Base-by-base conservation (phyloP, 208 protist genomes). In the Crithidia bombi region DNA sequence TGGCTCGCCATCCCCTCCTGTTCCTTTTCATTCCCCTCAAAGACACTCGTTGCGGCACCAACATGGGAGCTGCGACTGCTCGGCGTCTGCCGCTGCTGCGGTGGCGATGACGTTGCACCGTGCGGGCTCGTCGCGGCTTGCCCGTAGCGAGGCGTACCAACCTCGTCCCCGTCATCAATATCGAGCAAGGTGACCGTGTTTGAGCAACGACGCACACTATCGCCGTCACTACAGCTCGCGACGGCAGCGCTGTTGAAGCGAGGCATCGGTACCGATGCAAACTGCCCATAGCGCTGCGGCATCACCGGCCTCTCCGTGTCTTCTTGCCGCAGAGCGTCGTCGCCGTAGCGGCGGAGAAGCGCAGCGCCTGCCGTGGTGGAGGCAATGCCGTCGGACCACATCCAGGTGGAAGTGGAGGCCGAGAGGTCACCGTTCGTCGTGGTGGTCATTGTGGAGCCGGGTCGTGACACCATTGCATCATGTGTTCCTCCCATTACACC, bases 291-390 rank as follows among this genome's bases (percentile, higher is more conserved):
- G 32, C 59, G 44, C 3, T 54, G 59, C 32, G 43, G 41, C 41
- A 38, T 14, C 4, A 65, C 32, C n/a, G 44, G 59, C 26, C 59
- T 65, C 59, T 65, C 59, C 59, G 32, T 32, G 12, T 39, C 32
- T 9, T 54, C 44, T 21, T 25, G 41, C 44, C 7, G n/a, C n/a
- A n/a, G n/a, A 12, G 28, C 39, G 3, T 65, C 59, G 3, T 55
- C 59, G 19, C 32, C 32, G 33, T 36, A 39, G 32, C 44, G 59
- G 19, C 59, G 46, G 15, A 54, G 12, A 11, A 35, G 28, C 17
- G 17, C 36, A 9, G 39, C 59, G n/a, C 44, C 17, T 0, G 57
- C 57, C 10, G 10, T 51, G 9, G 59, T 65, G 28, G 32, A 41
- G 19, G 46, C 59, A 33, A 39, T 43, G 44, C 21, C 46, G 30